Base-by-base conservation (phyloP, 2,329 filamentous ascomycete genomes). In the Cercospora nicotianae region DNA sequence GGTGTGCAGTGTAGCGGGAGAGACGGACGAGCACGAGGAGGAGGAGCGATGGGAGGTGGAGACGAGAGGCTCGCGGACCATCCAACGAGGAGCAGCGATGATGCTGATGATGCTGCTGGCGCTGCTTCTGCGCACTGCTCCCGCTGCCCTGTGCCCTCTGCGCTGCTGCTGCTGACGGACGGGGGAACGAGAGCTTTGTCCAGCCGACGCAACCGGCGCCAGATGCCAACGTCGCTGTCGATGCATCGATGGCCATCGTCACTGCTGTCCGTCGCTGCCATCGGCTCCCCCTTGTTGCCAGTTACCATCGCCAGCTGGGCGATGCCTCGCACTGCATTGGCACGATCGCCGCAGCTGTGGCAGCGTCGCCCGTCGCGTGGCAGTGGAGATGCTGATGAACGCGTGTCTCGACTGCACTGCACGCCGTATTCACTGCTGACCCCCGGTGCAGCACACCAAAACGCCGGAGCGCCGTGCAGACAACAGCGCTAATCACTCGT, bases 131-230 rank as follows among this genome's bases (percentile, higher is more conserved):
- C 45, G 26, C 20, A 8, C 36, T 39, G 36, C 36, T 39, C 36
- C 36, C 36, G 36, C 36, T 39, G 36, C 36, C 36, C 36, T 39
- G 36, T 39, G 36, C 36, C 36, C 36, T 16, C 36, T 39, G 36
- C 36, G 51, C 51, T 57, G 51, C 51, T 57, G 51, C 51, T 57
- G 51, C 51, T 57, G 51, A 8, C 53, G 5, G 53, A 30, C 53
- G 12, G 53, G 51, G 48, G 45, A 18, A 23, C 18, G 53, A 26
- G 53, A 57, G 53, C 53, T 57, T 57, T 31, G 53, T 57, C 23
- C 28, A 30, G 53, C 53, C 53, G 26, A 57, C 53, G 53, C 53
- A 57, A 57, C 53, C 53, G 53, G 26, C 53, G 28, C 53, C 45
- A 31, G 53, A 57, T 18, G 53, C 23, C 23, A 51, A 51, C 45